Conservation (phyloP, 352 stramenopile species). For the Phytophthora colocasiae region DNA sequence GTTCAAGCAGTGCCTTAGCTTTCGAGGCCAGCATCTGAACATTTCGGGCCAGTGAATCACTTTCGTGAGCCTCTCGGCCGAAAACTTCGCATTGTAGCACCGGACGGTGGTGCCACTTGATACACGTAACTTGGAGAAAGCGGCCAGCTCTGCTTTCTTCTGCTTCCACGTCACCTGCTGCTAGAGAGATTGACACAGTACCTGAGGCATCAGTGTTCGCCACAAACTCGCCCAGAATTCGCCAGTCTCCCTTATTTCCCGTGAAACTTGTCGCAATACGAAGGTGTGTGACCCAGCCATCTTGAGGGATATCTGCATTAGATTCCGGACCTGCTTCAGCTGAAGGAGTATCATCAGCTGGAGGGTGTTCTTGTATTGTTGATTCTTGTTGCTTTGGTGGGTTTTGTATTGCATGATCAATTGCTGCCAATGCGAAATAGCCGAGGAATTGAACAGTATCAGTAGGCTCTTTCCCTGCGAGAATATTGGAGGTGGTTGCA, state of each 20-base stretch:
- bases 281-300: constrained; percentile 72
- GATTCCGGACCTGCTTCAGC: constrained; percentile 5
- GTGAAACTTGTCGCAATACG: constrained; percentile 67
- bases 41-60: constrained; percentile 47
- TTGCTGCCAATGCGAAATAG: constrained; percentile 64
- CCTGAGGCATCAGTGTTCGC: constrained; percentile 51
- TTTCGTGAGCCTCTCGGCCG: constrained; percentile 66
- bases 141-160: constrained; percentile 44
- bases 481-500: constrained; percentile 78
- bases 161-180: constrained; percentile 13
- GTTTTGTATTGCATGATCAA: constrained; percentile 58
- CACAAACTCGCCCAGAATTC: constrained; percentile 64
- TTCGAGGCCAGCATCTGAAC: constrained; percentile 50
- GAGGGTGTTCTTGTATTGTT: constrained; percentile 3
- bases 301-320: constrained; percentile 8
- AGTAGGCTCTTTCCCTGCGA: constrained; percentile 76
- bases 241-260: constrained; percentile 58
- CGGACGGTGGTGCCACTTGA: constrained; percentile 69
- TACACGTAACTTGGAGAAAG: constrained; percentile 68
- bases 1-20: constrained; percentile 52
- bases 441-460: constrained; percentile 84
- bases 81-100: constrained; percentile 76
- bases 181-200: constrained; percentile 45
- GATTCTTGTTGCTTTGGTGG: constrained; percentile 22
- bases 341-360: not conserved